phyloP scores from a whole-genome alignment of 441 rosid genomes.

The Biscutella laevigata region DNA sequence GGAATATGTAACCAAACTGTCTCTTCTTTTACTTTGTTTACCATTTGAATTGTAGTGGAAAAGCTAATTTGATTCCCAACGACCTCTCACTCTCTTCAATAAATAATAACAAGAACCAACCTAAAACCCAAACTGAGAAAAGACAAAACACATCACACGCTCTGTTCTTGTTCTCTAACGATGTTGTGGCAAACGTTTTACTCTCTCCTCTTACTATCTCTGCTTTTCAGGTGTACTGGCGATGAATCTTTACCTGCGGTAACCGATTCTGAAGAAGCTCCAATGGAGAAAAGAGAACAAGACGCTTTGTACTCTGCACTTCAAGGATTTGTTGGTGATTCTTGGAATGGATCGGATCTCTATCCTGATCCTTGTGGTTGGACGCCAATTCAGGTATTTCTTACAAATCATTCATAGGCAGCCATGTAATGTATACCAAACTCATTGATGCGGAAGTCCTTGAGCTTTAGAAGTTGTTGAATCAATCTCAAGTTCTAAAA shows the following conservation, averaged over 20 bases:
- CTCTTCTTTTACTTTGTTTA: conserved; percentile 22
- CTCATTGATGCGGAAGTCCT: not conserved
- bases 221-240: conserved; percentile 8
- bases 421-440: no score
- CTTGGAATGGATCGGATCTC: conserved; percentile 93
- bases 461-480: not conserved
- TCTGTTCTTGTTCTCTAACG: conserved; percentile 17
- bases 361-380: conserved; percentile 98
- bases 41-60: conserved; percentile 25
- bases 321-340: conserved; percentile 76
- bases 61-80: conserved; percentile 24
- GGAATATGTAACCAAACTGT: conserved; percentile 23
- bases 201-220: conserved; percentile 23
- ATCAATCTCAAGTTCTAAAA: conserved; percentile 4
- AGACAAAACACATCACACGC: conserved; percentile 25
- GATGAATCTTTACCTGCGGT: conserved; percentile 24
- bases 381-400: conserved; percentile 82
- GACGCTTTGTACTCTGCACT: conserved; percentile 64
- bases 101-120: conserved; percentile 25
- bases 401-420: no score
- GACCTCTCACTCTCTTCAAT: conserved; percentile 23
- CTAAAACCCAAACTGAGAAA: conserved; percentile 10
- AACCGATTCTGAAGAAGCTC: conserved; percentile 34
- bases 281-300: conserved; percentile 63
- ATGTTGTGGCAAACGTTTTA: conserved; percentile 18